Evolutionary conservation across 2,329 filamentous ascomycete species (phyloP).

Genomic region (Alternaria brassicae): DNA sequence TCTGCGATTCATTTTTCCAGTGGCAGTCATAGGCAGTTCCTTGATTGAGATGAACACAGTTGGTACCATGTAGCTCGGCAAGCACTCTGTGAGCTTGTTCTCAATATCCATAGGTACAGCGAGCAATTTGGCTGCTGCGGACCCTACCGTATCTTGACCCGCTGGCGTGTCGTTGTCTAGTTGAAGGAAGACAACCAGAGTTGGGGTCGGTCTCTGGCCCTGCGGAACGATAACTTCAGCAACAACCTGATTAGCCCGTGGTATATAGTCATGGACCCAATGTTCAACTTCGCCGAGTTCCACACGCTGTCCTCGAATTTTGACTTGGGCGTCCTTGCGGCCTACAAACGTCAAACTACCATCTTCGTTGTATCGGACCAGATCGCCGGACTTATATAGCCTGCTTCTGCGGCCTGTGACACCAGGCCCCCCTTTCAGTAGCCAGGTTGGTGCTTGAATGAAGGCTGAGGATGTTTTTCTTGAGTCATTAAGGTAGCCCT

Average conservation of each 20-base stretch:
- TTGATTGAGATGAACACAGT: slow-evolving; percentile 54
- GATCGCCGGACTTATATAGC: slow-evolving; percentile 1
- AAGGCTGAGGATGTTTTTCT: slow-evolving; percentile 40
- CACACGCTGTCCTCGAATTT: slow-evolving; percentile 23
- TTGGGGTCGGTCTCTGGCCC: background rate
- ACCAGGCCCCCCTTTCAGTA: background rate
- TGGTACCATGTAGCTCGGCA: slow-evolving; percentile 52
- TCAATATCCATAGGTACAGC: background rate
- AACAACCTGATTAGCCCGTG: background rate
- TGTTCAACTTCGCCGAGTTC: slow-evolving; percentile 24
- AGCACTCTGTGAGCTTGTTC: background rate
- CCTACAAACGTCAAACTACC: slow-evolving; percentile 17
- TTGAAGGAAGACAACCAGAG: background rate
- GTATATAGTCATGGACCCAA: background rate
- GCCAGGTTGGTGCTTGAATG: slow-evolving; percentile 30
- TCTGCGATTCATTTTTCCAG: slow-evolving; percentile 50
- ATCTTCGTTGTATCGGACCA: slow-evolving; percentile 10
- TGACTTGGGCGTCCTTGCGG: slow-evolving; percentile 27
- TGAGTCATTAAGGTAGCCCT: slow-evolving; percentile 29
- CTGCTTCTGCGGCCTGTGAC: background rate
- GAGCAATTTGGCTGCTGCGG: background rate
- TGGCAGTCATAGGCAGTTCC: slow-evolving; percentile 53
- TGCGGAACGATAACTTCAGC: background rate
- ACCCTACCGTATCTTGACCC: background rate
- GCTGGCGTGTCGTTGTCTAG: background rate